Evolutionary conservation across 352 stramenopile genomes (phyloP).

Genomic region (Globisporangium alternatum): DNA sequence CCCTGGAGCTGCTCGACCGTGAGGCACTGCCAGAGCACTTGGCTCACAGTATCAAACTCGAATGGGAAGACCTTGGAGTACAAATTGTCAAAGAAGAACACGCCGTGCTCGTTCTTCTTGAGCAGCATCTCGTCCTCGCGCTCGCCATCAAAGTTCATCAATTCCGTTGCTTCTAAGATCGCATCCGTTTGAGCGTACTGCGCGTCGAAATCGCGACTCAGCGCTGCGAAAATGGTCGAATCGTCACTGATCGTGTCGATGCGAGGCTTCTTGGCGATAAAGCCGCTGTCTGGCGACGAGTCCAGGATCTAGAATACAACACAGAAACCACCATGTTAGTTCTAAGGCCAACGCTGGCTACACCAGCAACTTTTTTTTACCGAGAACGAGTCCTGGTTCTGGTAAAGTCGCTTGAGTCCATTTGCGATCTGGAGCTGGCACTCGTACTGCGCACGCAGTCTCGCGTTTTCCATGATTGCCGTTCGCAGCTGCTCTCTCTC

Average conservation of each 20-base stretch:
- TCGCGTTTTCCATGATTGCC: slow-evolving; percentile 33
- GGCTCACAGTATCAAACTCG: slow-evolving; percentile 24
- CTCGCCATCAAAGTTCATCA: slow-evolving; percentile 25
- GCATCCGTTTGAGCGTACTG: slow-evolving; percentile 27
- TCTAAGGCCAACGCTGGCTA: not conserved
- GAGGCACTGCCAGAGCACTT: slow-evolving; percentile 29
- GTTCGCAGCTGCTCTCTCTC: slow-evolving; percentile 29
- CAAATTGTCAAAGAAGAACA: slow-evolving; percentile 29
- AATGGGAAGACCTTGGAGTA: slow-evolving; percentile 35
- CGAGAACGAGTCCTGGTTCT: slow-evolving; percentile 14
- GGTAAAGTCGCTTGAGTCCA: slow-evolving; percentile 31
- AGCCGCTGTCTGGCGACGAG: slow-evolving; percentile 1
- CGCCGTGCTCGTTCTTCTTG: not conserved
- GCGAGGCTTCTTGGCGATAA: not conserved
- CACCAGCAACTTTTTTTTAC: not conserved
- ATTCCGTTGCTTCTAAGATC: slow-evolving; percentile 21
- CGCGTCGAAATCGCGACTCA: slow-evolving; percentile 22
- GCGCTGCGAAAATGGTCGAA: slow-evolving; percentile 28
- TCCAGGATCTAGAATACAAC: not conserved
- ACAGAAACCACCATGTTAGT: not conserved
- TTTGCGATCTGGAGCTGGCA: slow-evolving; percentile 35
- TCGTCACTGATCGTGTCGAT: slow-evolving; percentile 19
- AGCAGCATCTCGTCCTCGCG: not conserved
- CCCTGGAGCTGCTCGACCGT: slow-evolving; percentile 15
- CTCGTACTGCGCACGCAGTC: slow-evolving; percentile 28